Evolutionary conservation across 306 rosid species (phyloP).

Genomic region (Fagus crenata): DNA sequence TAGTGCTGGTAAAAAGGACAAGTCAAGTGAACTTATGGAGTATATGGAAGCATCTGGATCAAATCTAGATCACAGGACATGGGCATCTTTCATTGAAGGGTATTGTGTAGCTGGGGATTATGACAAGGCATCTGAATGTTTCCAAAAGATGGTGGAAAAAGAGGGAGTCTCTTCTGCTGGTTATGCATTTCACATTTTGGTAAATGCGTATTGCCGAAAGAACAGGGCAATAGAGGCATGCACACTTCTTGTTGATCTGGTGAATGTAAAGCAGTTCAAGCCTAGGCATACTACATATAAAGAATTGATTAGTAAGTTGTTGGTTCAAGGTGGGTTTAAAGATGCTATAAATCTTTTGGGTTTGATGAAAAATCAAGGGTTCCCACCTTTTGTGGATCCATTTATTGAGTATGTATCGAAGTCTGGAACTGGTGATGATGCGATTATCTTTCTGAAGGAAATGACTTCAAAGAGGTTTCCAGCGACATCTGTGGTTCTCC

Average conservation of each 20-base stretch:
- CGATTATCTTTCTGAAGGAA: constrained; percentile 52
- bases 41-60: constrained; percentile 48
- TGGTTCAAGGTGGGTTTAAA: constrained; percentile 54
- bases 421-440: constrained; percentile 72
- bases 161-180: constrained; percentile 46
- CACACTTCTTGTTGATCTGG: constrained; percentile 48
- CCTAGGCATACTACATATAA: constrained; percentile 76
- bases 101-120: constrained; percentile 59
- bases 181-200: constrained; percentile 47
- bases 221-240: constrained; percentile 55
- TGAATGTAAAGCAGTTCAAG: constrained; percentile 44
- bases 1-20: constrained; percentile 52
- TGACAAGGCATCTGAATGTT: constrained; percentile 52
- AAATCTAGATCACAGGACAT: constrained; percentile 42
- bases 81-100: constrained; percentile 61
- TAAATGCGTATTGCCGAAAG: constrained; percentile 56
- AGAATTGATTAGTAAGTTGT: constrained; percentile 47
- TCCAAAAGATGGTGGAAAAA: constrained; percentile 57
- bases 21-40: constrained; percentile 47
- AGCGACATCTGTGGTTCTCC: constrained; percentile 51
- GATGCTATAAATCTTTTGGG: constrained; percentile 65
- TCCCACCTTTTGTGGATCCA: constrained; percentile 73
- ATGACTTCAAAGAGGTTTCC: constrained; percentile 72
- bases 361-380: constrained; percentile 65
- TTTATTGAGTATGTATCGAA: constrained; percentile 57